Evolutionary conservation across 2,329 filamentous ascomycete species (phyloP).

Genomic region (Claviceps sp.): DNA sequence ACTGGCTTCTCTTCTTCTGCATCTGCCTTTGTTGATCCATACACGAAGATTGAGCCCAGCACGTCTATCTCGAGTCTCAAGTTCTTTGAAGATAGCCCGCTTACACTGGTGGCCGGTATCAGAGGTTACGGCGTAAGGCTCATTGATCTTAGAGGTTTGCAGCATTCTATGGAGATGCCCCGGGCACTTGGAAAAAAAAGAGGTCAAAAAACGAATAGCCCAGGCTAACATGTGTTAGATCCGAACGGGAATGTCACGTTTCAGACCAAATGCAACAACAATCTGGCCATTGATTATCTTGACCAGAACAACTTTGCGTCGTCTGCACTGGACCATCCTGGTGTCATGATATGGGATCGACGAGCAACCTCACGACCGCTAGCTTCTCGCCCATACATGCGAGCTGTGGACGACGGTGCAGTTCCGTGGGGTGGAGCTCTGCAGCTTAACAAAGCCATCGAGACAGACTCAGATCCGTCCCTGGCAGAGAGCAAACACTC

Average conservation of each 20-base stretch:
- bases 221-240: constrained; percentile 21
- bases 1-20: constrained; percentile 37
- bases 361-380: constrained; percentile 42
- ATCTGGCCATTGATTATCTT: constrained; percentile 63
- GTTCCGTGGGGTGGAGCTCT: constrained; percentile 50
- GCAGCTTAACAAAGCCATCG: constrained; percentile 42
- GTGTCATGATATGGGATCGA: constrained; percentile 66
- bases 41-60: constrained; percentile 46
- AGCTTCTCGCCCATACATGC: constrained; percentile 40
- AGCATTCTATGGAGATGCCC: neutral
- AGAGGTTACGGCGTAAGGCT: constrained; percentile 62
- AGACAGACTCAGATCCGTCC: constrained; percentile 37
- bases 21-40: constrained; percentile 40
- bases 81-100: constrained; percentile 66
- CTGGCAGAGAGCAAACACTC: constrained; percentile 42
- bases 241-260: constrained; percentile 43
- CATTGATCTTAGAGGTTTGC: constrained; percentile 62
- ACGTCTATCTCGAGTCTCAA: constrained; percentile 72
- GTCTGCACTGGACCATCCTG: constrained; percentile 60
- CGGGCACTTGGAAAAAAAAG: neutral
- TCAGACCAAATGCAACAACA: constrained; percentile 54
- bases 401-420: constrained; percentile 47
- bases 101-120: constrained; percentile 62
- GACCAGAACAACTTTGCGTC: constrained; percentile 79
- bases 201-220: neutral